These are phyloP conservation scores for Penicillium steckii DNA, from an alignment of 495 filamentous ascomycete genomes.

Conservation along the genomic window DNA sequence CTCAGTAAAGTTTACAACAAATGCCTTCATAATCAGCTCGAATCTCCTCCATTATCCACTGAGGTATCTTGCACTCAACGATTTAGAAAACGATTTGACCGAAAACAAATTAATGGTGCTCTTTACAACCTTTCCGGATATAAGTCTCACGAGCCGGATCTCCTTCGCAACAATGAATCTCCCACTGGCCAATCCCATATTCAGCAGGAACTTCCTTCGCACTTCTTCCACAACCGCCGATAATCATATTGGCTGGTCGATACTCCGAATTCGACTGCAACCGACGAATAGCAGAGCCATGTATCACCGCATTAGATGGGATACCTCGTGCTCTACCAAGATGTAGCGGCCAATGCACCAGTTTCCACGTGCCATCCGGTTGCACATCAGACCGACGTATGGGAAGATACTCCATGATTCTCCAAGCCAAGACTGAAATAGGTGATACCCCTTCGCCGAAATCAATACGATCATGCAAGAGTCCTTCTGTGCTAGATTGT, in stretches of 20 bases:
- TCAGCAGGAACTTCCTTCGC: neutral
- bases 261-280: conserved; percentile 60
- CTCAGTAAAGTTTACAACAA: too few relatives aligned
- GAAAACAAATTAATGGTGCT: neutral
- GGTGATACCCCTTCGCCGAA: conserved; percentile 51
- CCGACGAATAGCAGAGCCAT: conserved; percentile 56
- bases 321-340: conserved; percentile 18
- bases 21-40: too few relatives aligned
- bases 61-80: too few relatives aligned
- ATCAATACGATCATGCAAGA: conserved; percentile 64
- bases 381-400: conserved; percentile 69
- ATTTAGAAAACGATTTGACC: neutral
- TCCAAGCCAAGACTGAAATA: conserved; percentile 60
- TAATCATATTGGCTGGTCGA: conserved; percentile 52
- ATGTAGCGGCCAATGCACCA: conserved; percentile 20
- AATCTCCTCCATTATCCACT: too few relatives aligned
- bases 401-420: conserved; percentile 71
- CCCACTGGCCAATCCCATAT: conserved; percentile 40
- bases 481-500: conserved; percentile 46
- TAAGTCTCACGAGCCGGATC: conserved; percentile 56
- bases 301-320: conserved; percentile 16
- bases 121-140: neutral
- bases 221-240: neutral
- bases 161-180: conserved; percentile 50
- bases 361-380: conserved; percentile 27